These are phyloP conservation scores for Dipodascopsis uninucleata DNA, from an alignment of 805 yeast genomes.

Conservation along the genomic window DNA sequence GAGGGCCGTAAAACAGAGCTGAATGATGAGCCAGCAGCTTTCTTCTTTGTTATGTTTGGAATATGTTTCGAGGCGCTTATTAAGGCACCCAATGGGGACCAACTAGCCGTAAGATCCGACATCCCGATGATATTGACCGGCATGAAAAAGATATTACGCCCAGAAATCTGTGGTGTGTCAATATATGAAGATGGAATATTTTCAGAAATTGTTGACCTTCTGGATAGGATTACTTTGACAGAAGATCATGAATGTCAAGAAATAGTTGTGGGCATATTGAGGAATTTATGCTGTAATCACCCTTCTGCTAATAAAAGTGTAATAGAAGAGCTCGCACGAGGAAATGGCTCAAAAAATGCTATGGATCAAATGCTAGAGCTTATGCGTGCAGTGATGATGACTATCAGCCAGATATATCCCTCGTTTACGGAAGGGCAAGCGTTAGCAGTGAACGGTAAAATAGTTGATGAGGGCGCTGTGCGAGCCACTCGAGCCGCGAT, in stretches of 20 bases:
- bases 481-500: slow-evolving; percentile 31
- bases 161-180: slow-evolving; percentile 53
- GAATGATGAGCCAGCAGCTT: slow-evolving; percentile 39
- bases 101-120: slow-evolving; percentile 30
- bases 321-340: slow-evolving; percentile 4
- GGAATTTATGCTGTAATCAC: slow-evolving; percentile 50
- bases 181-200: slow-evolving; percentile 66
- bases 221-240: slow-evolving; percentile 66
- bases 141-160: slow-evolving; percentile 53
- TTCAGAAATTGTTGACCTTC: slow-evolving; percentile 67
- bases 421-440: slow-evolving; percentile 44
- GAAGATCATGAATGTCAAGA: slow-evolving; percentile 48
- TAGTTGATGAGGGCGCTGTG: slow-evolving; percentile 23
- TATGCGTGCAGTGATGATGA: slow-evolving; percentile 62
- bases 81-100: slow-evolving; percentile 37
- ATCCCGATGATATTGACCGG: slow-evolving; percentile 46
- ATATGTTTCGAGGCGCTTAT: slow-evolving; percentile 76
- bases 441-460: slow-evolving; percentile 17
- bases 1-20: slow-evolving; percentile 27
- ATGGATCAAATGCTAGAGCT: slow-evolving; percentile 72
- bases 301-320: slow-evolving; percentile 34
- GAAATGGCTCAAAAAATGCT: slow-evolving; percentile 26
- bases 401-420: slow-evolving; percentile 59
- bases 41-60: slow-evolving; percentile 76
- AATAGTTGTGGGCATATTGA: slow-evolving; percentile 53